Evolutionary conservation across 352 stramenopile genomes (phyloP), one percentile per base, ranked within the genome.

Genomic region (Pythium guiyangense): DNA sequence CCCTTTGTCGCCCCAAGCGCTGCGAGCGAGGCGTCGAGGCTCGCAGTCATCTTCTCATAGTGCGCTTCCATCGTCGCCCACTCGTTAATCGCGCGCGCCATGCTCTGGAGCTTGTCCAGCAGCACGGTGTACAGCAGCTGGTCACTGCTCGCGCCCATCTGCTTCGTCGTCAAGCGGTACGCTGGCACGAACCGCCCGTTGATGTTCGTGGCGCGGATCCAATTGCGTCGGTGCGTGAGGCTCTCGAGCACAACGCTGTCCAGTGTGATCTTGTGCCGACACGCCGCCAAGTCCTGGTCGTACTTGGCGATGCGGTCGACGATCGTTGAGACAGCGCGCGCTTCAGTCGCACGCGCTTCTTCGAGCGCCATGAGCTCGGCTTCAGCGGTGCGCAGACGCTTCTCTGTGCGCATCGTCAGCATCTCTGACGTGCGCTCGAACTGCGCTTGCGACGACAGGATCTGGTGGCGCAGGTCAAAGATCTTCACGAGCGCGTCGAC

Each of bases 31-130:
- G 83, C 70, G 37, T 67, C 67, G 48, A 87, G 60, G 42, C 58
- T 84, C 6, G 69, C 60, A 18, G 79, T 83, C 75, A 86, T 88
- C 26, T 68, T 76, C 45, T 80, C 66, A 42, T 84, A 92, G 62
- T 92, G 81, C 1, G 35, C 54, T 55, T 88, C 77, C 77, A 90
- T 92, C 55, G 79, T 82, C 27, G 72, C 66, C 81, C 81, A 92
- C 51, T 92, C 79, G 37, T 90, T 90, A 25, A 92, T 63, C 4
- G 71, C 78, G 1, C 64, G 59, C 9, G 77, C 74, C 12, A 88
- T 73, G 20, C 73, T 71, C 15, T 70, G 73, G 5, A 92, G 66
- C 54, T 90, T 89, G 54, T 92, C 77, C 15, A 88, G 54, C 54
- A 92, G 60, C 22, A 92, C 76, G 0, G 81, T 92, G n/a, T 84